Percentiles rank a stretch among this genome's conserved stretches.
Evolutionary conservation across 1,284 basidiomycete species (phyloP).

Genomic region (Boletus semigastroideus): DNA sequence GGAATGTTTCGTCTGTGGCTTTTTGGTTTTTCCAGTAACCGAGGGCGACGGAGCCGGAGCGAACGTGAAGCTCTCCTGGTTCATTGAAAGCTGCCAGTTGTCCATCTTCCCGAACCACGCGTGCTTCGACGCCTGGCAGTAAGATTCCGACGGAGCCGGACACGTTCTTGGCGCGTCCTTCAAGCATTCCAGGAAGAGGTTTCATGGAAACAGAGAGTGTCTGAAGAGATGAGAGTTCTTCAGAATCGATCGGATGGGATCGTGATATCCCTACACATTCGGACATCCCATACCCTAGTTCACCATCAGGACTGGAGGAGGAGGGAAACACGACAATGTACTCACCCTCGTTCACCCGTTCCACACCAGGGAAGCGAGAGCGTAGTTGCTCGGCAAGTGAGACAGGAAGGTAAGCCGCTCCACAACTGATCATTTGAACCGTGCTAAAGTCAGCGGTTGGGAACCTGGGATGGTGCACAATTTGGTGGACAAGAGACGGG

Average conservation of each 20-base stretch:
- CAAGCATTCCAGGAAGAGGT: slow-evolving; percentile 47
- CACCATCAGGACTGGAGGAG: slow-evolving; percentile 1
- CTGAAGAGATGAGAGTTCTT: slow-evolving; percentile 34
- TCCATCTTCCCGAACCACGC: slow-evolving; percentile 61
- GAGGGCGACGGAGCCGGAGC: slow-evolving; percentile 50
- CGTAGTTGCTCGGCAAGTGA: slow-evolving; percentile 47
- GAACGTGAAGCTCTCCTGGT: slow-evolving; percentile 64
- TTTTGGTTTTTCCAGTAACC: slow-evolving; percentile 73
- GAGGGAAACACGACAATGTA: neutral
- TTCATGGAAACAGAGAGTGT: slow-evolving; percentile 52
- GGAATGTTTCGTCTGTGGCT: slow-evolving; percentile 64
- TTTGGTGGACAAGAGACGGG: slow-evolving; percentile 66
- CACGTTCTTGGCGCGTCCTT: slow-evolving; percentile 41
- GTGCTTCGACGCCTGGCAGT: slow-evolving; percentile 60
- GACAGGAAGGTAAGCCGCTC: slow-evolving; percentile 68
- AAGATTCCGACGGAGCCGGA: slow-evolving; percentile 57
- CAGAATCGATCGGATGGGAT: neutral
- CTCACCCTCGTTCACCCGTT: slow-evolving; percentile 50
- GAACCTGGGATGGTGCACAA: slow-evolving; percentile 55
- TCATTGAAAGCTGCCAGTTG: slow-evolving; percentile 54
- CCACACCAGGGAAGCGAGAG: slow-evolving; percentile 37
- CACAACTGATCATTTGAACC: slow-evolving; percentile 45
- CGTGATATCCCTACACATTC: slow-evolving; percentile 53
- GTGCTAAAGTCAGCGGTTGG: slow-evolving; percentile 54
- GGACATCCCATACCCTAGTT: slow-evolving; percentile 71